Conservation (phyloP, 192 early-diverging fungal species). For the Phycomyces blakesleeanus region DNA sequence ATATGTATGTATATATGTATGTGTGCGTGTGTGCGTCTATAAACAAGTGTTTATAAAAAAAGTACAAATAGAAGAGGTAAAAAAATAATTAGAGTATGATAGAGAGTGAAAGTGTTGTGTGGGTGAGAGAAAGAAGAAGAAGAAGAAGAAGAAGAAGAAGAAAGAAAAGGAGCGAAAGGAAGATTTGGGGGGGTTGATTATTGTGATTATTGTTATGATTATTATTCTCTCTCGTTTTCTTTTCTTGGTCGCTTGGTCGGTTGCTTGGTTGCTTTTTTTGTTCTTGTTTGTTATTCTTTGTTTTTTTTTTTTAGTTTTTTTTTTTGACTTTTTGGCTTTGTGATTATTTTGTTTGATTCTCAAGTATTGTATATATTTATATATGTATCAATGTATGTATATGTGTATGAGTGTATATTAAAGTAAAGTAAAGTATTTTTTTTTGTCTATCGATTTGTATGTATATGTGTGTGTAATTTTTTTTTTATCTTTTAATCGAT, state of each 20-base stretch:
- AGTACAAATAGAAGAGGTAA: background rate
- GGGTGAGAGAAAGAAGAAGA: constrained; percentile 8
- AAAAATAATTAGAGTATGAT: too few species aligned
- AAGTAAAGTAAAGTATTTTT: too few species aligned
- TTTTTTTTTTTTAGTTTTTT: background rate
- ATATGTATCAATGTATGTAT: too few species aligned
- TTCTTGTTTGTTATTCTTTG: too few species aligned
- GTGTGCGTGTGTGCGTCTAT: background rate
- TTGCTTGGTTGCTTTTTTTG: too few species aligned
- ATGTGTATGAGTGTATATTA: too few species aligned
- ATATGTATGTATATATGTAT: background rate
- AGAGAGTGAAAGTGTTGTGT: too few species aligned
- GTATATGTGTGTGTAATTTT: background rate
- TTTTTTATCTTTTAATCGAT: too few species aligned
- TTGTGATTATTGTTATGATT: background rate
- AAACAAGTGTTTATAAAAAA: background rate
- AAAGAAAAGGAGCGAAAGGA: background rate
- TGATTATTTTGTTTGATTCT: too few species aligned
- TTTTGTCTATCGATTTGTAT: background rate
- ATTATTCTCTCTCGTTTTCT: background rate
- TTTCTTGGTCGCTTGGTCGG: too few species aligned
- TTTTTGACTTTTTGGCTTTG: too few species aligned
- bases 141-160: constrained; percentile 1
- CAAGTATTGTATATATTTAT: too few species aligned
- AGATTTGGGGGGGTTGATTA: background rate